phyloP scores from a whole-genome alignment of 2,329 filamentous ascomycete species.

The Aureobasidium lini region DNA sequence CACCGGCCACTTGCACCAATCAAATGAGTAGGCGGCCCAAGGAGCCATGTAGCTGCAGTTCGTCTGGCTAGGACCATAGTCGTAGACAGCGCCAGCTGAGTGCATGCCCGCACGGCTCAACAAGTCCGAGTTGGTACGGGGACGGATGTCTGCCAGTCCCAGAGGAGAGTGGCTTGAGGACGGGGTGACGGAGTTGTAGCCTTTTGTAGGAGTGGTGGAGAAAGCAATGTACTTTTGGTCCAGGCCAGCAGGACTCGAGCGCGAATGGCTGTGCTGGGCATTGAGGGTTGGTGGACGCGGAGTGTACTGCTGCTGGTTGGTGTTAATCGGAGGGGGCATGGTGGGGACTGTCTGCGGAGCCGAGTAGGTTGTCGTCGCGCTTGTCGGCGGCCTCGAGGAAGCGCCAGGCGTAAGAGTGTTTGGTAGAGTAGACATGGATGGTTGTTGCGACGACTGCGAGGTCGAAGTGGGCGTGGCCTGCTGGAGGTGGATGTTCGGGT shows the following conservation, averaged over 20 bases:
- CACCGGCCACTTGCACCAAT: conserved; percentile 98
- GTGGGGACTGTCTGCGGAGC: conserved; percentile 50
- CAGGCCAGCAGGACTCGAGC: conserved; percentile 68
- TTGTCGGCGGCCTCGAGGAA: conserved; percentile 17
- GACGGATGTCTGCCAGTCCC: conserved; percentile 84
- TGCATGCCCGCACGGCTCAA: conserved; percentile 56
- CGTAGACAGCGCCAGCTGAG: conserved; percentile 46
- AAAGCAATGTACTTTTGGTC: conserved; percentile 57
- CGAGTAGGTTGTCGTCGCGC: conserved; percentile 45
- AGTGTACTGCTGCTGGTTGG: conserved; percentile 53
- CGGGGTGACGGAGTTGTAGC: conserved; percentile 42
- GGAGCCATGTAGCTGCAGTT: conserved; percentile 92
- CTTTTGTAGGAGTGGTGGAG: conserved; percentile 43
- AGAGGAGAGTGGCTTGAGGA: conserved; percentile 77
- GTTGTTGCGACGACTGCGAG: background rate
- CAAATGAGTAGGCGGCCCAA: conserved; percentile 93
- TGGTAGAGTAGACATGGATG: conserved; percentile 38
- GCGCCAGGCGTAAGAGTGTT: conserved; percentile 53
- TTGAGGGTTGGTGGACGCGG: conserved; percentile 57
- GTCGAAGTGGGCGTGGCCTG: conserved; percentile 35
- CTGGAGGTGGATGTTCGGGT: conserved; percentile 48
- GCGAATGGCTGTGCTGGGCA: conserved; percentile 68
- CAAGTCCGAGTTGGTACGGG: conserved; percentile 73
- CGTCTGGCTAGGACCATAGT: conserved; percentile 56
- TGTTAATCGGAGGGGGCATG: conserved; percentile 40